Base-by-base conservation (phyloP, 805 yeast genomes). In the Phaffomyces antillensis region DNA sequence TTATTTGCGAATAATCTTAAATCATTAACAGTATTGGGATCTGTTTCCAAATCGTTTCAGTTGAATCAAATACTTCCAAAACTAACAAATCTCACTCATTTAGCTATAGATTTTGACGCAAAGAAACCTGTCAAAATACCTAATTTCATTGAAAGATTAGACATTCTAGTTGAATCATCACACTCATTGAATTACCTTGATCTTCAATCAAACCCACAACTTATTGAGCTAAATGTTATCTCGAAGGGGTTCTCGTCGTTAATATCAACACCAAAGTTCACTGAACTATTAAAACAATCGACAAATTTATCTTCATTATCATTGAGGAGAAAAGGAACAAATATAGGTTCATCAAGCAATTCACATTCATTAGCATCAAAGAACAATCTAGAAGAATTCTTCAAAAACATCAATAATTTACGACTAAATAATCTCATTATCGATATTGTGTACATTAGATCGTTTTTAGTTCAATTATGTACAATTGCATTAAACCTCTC, bases 1-100 rank as follows among this genome's bases (percentile, higher is more conserved):
- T 1, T 4, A 9, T 49, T 52, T 28, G 30, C 13, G 33, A 11
- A 25, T 4, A 42, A 44, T 20, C 11, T 52, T 10, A 39, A 23
- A 20, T 53, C 58, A 4, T 40, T 54, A 36, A 51, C 48, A 1
- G 36, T 56, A 1, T 40, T 56, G 1, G 58, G 56, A 5, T 32
- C 45, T 2, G 24, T 46, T 7, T 12, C 37, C 7, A 20, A 36
- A 9, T 28, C 39, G 10, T 12, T 26, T 9, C 15, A 15, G 5
- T 15, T 43, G 6, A 23, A 31, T 16, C 15, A 38, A 4, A 25
- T 41, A 12, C 5, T 35, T 9, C 26, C 13, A 2, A 13, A 34
- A 8, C 36, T 17, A 10, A 12, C 36, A 5, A 17, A 18, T 4
- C 26, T 55, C 20, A 37, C 43, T 6, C 52, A 44, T 40, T 33